Evolutionary conservation across 148 eudicot species (phyloP).

Genomic region (Camellia lanceoleosa): DNA sequence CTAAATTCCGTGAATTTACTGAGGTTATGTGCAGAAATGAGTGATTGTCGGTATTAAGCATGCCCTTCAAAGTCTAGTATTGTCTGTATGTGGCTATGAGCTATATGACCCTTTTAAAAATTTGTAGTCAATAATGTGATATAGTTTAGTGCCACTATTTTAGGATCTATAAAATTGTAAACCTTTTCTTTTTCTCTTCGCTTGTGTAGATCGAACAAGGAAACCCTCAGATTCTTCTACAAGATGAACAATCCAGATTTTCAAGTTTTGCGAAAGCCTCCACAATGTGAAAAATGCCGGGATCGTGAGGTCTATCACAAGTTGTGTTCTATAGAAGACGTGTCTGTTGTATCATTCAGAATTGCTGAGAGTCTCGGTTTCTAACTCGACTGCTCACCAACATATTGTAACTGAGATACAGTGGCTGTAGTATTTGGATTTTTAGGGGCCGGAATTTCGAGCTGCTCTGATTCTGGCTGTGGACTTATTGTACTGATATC

Average conservation of each 20-base stretch:
- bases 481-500: not conserved
- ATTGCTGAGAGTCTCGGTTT: not conserved
- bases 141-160: not conserved
- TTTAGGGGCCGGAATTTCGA: too few relatives aligned
- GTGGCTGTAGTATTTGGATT: too few relatives aligned
- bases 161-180: too few relatives aligned
- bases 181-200: not conserved
- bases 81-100: too few relatives aligned
- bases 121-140: not conserved
- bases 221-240: slow-evolving; percentile 65
- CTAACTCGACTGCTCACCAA: too few relatives aligned
- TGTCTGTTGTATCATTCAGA: too few relatives aligned
- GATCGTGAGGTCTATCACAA: not conserved
- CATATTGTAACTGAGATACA: too few relatives aligned
- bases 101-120: too few relatives aligned
- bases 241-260: slow-evolving; percentile 49
- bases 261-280: slow-evolving; percentile 81
- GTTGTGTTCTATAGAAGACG: not conserved
- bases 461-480: too few relatives aligned
- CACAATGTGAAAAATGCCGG: slow-evolving; percentile 34
- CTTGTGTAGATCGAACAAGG: slow-evolving; percentile 78
- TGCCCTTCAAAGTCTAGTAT: too few relatives aligned
- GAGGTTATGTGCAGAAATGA: not conserved
- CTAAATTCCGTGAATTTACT: not conserved
- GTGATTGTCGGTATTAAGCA: too few relatives aligned